Evolutionary conservation across 2,329 filamentous ascomycete species (phyloP).

Genomic region (Alternaria sp.): DNA sequence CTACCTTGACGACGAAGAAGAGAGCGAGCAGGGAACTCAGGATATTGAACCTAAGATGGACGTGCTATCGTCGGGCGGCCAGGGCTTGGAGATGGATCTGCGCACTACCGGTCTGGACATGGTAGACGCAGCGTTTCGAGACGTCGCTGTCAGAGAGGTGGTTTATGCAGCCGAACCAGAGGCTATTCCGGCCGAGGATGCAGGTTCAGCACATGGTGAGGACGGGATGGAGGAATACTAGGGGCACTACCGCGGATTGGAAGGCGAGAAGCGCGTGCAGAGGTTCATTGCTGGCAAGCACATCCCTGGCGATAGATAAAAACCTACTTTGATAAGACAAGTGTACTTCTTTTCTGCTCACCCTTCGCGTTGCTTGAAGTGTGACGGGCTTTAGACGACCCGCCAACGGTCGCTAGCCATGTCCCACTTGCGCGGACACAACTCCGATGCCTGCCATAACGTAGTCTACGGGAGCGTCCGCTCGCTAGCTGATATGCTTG

Average conservation of each 20-base stretch:
- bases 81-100: constrained; percentile 13
- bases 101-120: not conserved
- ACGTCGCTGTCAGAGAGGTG: constrained; percentile 1
- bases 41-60: constrained; percentile 2
- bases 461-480: not conserved
- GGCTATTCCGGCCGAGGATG: not conserved
- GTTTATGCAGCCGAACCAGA: not conserved
- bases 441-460: not conserved
- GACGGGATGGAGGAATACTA: not conserved
- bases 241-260: not conserved
- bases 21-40: not conserved
- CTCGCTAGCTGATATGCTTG: not conserved
- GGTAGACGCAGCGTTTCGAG: constrained; percentile 9
- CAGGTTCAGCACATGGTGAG: not conserved
- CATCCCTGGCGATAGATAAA: not conserved
- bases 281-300: not conserved
- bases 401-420: not conserved
- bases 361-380: not conserved
- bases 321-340: not conserved
- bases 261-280: not conserved
- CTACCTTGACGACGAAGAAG: not conserved
- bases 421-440: not conserved
- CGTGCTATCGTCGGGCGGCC: not conserved
- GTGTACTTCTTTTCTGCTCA: not conserved
- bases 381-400: not conserved